Evolutionary conservation across 1,139 yeast genomes (phyloP).

Genomic region (Hemisphaericaspora xylofermentans): DNA sequence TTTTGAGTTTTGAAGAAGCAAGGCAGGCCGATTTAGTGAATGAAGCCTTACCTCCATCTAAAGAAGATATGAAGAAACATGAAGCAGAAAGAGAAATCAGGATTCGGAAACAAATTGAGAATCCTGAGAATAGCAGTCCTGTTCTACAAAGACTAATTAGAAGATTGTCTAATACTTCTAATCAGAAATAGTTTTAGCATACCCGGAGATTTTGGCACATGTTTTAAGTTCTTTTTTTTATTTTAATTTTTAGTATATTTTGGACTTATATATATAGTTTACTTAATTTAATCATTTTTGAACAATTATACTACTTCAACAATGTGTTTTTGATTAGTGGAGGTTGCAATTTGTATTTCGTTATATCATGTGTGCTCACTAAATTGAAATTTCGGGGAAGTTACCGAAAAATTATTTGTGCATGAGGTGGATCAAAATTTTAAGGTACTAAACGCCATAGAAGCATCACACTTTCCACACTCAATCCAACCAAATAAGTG

Average conservation of each 20-base stretch:
- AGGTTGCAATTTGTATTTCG: no score
- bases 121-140: constrained; percentile 35
- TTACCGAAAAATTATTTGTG: no score
- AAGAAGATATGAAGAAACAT: constrained; percentile 50
- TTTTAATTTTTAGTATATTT: not conserved
- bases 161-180: constrained; percentile 27
- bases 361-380: not conserved
- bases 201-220: no score
- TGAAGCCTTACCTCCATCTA: constrained; percentile 87
- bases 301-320: no score
- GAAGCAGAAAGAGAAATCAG: constrained; percentile 47
- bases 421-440: no score
- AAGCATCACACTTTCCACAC: not conserved
- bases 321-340: no score
- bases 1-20: constrained; percentile 82
- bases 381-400: no score
- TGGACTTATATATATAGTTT: not conserved
- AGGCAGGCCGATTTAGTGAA: constrained; percentile 75
- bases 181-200: not conserved
- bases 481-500: not conserved
- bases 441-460: no score
- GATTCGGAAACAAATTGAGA: constrained; percentile 44
- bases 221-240: not conserved
- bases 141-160: constrained; percentile 45
- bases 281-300: no score